A percentile compares a stretch with the other conserved stretches of the same genome.
These are phyloP conservation scores for Rutstroemia sp. DNA, from an alignment of 2,329 filamentous ascomycete species.

Conservation along the genomic window DNA sequence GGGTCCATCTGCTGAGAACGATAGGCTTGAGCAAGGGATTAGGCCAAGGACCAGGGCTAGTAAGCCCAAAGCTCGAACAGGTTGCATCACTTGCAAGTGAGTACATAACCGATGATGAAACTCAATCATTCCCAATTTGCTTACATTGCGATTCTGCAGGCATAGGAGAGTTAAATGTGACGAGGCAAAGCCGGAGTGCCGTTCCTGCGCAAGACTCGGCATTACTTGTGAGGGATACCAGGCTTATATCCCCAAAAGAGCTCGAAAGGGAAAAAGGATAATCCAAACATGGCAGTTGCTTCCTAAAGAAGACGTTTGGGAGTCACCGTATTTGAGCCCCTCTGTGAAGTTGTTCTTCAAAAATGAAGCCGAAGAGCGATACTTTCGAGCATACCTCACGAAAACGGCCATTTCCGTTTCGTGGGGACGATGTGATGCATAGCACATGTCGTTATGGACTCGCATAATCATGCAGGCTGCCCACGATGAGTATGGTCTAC, in stretches of 20 bases:
- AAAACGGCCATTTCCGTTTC: slow-evolving; percentile 28
- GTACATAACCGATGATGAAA: not conserved
- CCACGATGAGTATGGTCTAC: slow-evolving; percentile 49
- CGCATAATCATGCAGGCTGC: slow-evolving; percentile 54
- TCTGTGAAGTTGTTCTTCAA: slow-evolving; percentile 2
- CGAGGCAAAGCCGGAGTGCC: slow-evolving; percentile 4
- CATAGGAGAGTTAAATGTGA: slow-evolving; percentile 9
- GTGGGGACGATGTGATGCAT: slow-evolving; percentile 42
- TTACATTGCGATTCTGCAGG: not conserved
- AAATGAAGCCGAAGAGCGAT: slow-evolving; percentile 37
- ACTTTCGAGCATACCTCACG: slow-evolving; percentile 5
- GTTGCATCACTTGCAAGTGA: slow-evolving; percentile 11
- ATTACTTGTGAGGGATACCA: slow-evolving; percentile 6
- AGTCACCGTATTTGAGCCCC: not conserved
- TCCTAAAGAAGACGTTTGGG: not conserved
- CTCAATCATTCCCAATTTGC: not conserved
- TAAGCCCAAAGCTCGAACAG: slow-evolving; percentile 5
- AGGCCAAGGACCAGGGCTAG: not conserved
- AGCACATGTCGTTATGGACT: slow-evolving; percentile 53
- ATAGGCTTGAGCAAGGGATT: not conserved
- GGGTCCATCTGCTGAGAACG: not conserved
- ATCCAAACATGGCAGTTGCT: too few relatives aligned
- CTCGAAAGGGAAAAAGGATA: not conserved
- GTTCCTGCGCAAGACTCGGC: slow-evolving; percentile 2
- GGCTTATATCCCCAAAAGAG: not conserved